Percentiles rank a stretch among this genome's conserved stretches.
Conservation (phyloP, 1,284 basidiomycete genomes). For the Trichosporon sp. region DNA sequence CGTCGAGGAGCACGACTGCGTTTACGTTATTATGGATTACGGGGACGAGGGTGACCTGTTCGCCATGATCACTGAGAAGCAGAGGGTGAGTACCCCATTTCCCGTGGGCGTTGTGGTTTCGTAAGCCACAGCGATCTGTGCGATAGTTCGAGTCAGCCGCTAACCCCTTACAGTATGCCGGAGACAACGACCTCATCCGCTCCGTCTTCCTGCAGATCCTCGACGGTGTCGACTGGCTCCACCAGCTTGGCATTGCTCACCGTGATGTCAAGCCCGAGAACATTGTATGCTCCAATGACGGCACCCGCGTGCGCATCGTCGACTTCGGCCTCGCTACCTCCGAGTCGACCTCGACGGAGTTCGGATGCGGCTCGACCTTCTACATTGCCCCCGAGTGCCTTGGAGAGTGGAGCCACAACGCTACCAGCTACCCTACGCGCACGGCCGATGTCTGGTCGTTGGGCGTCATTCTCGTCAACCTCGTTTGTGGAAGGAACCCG, state of each 20-base stretch:
- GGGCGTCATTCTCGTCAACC: constrained; percentile 87
- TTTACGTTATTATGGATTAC: constrained; percentile 67
- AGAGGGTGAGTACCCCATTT: constrained; percentile 49
- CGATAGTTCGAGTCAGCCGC: constrained; percentile 1
- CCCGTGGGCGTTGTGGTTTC: neutral
- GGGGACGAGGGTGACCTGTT: constrained; percentile 91
- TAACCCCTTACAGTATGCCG: constrained; percentile 62
- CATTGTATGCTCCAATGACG: constrained; percentile 78
- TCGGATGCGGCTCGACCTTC: constrained; percentile 66
- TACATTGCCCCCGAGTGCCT: constrained; percentile 76
- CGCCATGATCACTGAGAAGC: constrained; percentile 67
- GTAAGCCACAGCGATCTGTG: constrained; percentile 16
- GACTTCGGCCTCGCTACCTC: constrained; percentile 97
- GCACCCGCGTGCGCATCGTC: constrained; percentile 81
- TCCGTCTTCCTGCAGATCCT: constrained; percentile 88
- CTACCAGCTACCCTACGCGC: constrained; percentile 66
- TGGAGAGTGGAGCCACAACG: constrained; percentile 64
- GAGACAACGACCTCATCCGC: constrained; percentile 79
- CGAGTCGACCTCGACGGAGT: constrained; percentile 83
- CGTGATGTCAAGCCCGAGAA: constrained; percentile 98
- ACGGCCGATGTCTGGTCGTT: constrained; percentile 89
- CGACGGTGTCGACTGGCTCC: constrained; percentile 85
- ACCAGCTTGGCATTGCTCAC: constrained; percentile 76
- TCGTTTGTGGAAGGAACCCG: constrained; percentile 82
- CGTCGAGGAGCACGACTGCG: constrained; percentile 67